Percentiles rank a stretch among this genome's conserved stretches.
Conservation (phyloP, 495 filamentous ascomycete species). For the Neurospora pannonica region DNA sequence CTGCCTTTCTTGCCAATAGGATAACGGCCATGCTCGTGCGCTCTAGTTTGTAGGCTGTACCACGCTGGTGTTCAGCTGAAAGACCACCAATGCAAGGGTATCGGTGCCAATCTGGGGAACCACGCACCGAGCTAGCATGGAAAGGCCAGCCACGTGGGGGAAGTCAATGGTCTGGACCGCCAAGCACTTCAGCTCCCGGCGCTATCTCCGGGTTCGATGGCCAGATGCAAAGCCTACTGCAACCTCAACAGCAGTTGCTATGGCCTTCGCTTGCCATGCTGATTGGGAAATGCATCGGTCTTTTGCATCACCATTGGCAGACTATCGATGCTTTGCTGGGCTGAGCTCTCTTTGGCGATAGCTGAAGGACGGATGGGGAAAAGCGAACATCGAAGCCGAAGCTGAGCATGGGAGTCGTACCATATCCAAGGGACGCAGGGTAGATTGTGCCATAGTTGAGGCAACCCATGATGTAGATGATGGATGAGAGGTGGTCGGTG, state of each 20-base stretch:
- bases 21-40: neutral
- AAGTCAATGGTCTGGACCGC: neutral
- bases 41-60: neutral
- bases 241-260: neutral
- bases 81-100: neutral
- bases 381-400: neutral
- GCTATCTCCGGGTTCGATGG: neutral
- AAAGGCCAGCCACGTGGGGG: neutral
- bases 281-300: neutral
- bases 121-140: neutral
- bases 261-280: neutral
- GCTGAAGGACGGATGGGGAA: neutral
- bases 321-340: neutral
- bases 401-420: neutral
- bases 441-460: neutral
- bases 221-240: neutral
- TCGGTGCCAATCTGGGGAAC: neutral
- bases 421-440: neutral
- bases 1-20: neutral
- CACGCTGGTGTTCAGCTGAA: neutral
- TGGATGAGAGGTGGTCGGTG: neutral
- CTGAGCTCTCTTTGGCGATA: neutral
- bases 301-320: neutral
- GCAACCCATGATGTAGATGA: neutral
- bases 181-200: neutral